Evolutionary conservation across 306 rosid genomes (phyloP).

Genomic region (Erythrophleum fordii): DNA sequence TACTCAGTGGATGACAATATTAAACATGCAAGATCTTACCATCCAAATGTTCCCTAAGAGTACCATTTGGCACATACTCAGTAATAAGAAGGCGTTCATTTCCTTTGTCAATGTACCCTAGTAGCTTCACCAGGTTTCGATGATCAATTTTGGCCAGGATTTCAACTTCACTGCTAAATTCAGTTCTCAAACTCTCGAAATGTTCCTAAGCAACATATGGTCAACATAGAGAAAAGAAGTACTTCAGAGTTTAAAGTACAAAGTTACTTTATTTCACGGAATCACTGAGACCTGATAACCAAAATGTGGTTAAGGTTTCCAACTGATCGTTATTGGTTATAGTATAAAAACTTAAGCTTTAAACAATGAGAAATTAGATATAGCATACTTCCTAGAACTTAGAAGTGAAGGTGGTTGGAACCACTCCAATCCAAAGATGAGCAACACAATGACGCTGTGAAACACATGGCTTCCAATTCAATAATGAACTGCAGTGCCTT

Average conservation of each 20-base stretch:
- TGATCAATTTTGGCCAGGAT: constrained; percentile 96
- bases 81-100: constrained; percentile 87
- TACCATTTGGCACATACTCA: constrained; percentile 87
- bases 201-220: constrained; percentile 62
- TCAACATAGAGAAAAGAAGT: constrained; percentile 27
- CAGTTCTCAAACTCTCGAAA: constrained; percentile 77
- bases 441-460: not conserved
- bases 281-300: not conserved
- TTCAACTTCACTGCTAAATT: constrained; percentile 86
- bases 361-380: not conserved
- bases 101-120: constrained; percentile 83
- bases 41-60: constrained; percentile 96
- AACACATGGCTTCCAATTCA: not conserved
- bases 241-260: not conserved
- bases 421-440: not conserved
- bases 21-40: constrained; percentile 58
- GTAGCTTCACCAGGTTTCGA: constrained; percentile 89
- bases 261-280: not conserved
- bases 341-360: not conserved
- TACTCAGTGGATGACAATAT: constrained; percentile 25
- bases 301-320: not conserved
- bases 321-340: not conserved
- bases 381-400: not conserved
- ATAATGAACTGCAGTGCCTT: not conserved
- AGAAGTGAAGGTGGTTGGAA: not conserved